A percentile compares a stretch with the other conserved stretches of the same genome.
Evolutionary conservation across 2,329 filamentous ascomycete genomes (phyloP).

Genomic region (Fusarium globosum): DNA sequence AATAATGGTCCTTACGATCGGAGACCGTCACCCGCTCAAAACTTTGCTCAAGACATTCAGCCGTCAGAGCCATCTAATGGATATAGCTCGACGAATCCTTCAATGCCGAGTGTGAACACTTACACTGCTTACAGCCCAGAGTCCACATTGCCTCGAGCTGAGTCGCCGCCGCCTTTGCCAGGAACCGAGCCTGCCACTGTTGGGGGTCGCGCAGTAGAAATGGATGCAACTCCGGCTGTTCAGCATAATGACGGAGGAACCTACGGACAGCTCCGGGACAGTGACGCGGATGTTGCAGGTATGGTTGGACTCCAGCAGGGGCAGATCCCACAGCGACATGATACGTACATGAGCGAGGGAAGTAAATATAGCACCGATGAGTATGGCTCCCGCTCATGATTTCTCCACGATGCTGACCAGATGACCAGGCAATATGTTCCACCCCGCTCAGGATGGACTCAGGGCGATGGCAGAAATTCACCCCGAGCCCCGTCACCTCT

Average conservation of each 20-base stretch:
- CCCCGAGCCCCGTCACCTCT: slow-evolving; percentile 60
- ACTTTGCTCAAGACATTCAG: slow-evolving; percentile 55
- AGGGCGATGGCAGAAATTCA: slow-evolving; percentile 56
- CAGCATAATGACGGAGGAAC: slow-evolving; percentile 57
- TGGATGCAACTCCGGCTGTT: slow-evolving; percentile 73
- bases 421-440: slow-evolving; percentile 62
- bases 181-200: slow-evolving; percentile 53
- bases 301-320: slow-evolving; percentile 78
- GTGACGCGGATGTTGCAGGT: slow-evolving; percentile 77
- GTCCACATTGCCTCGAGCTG: slow-evolving; percentile 66
- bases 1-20: slow-evolving; percentile 53
- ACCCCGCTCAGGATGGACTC: slow-evolving; percentile 67
- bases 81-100: slow-evolving; percentile 49
- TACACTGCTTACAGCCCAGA: slow-evolving; percentile 60
- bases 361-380: slow-evolving; percentile 80
- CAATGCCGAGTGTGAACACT: slow-evolving; percentile 48
- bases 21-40: slow-evolving; percentile 51
- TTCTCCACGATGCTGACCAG: background rate
- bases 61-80: slow-evolving; percentile 49
- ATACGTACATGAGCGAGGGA: slow-evolving; percentile 70
- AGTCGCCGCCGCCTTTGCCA: slow-evolving; percentile 72
- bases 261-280: slow-evolving; percentile 66
- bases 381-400: slow-evolving; percentile 57
- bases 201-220: slow-evolving; percentile 78
- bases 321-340: slow-evolving; percentile 53